phyloP scores from a whole-genome alignment of 2,329 filamentous ascomycete genomes.

The Raffaelea arxii region DNA sequence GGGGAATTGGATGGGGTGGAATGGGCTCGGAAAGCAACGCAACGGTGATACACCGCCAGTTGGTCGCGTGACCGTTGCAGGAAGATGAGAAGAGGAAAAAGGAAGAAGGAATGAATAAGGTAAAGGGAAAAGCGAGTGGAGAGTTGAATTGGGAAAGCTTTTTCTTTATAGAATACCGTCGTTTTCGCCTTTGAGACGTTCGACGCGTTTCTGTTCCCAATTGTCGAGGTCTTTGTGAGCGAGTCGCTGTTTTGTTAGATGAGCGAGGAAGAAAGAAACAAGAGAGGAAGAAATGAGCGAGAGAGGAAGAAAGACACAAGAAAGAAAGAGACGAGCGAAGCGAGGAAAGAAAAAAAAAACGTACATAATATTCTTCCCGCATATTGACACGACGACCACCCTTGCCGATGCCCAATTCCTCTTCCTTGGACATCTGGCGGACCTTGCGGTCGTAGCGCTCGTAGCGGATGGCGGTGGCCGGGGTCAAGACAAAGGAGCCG shows the following conservation, averaged over 20 bases:
- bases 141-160: conserved; percentile 3
- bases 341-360: conserved; percentile 28
- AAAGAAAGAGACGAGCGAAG: background rate
- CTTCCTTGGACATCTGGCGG: conserved; percentile 72
- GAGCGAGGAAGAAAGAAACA: background rate
- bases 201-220: conserved; percentile 94
- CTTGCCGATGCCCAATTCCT: conserved; percentile 74
- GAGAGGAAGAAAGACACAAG: background rate
- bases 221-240: conserved; percentile 86
- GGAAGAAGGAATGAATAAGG: background rate
- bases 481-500: conserved; percentile 88
- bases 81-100: background rate
- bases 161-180: conserved; percentile 62
- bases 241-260: conserved; percentile 44
- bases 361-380: conserved; percentile 78
- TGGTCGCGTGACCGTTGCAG: no score
- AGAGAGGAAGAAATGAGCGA: conserved; percentile 4
- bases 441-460: conserved; percentile 89
- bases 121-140: no score
- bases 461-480: conserved; percentile 86
- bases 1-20: no score
- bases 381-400: conserved; percentile 63
- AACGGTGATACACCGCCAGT: no score
- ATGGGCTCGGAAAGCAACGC: no score
- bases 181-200: conserved; percentile 79